Percentiles rank a stretch among this genome's conserved stretches.
Evolutionary conservation across 1,284 basidiomycete genomes (phyloP).

Genomic region (Sporisorium exsertum): DNA sequence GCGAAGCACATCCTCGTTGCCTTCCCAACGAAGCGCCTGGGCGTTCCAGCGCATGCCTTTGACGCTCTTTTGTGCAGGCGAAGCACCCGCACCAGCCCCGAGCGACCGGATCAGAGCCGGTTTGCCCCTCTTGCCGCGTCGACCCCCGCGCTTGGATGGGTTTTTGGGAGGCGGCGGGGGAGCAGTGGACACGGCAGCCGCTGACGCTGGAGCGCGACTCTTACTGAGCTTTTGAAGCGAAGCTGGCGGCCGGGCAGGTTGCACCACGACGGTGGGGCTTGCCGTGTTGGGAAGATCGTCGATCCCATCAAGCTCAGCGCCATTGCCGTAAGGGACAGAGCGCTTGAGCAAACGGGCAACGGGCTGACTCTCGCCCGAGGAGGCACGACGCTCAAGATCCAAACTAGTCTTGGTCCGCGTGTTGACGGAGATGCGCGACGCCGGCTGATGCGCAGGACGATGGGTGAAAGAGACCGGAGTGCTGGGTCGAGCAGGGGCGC

Average conservation of each 20-base stretch:
- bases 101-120: conserved; percentile 56
- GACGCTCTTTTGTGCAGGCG: conserved; percentile 39
- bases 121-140: conserved; percentile 71
- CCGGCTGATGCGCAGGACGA: conserved; percentile 17
- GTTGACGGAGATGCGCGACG: conserved; percentile 35
- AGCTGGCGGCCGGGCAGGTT: conserved; percentile 10
- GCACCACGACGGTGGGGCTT: conserved; percentile 70
- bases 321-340: conserved; percentile 88
- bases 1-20: conserved; percentile 87
- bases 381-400: conserved; percentile 19
- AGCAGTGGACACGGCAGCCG: not conserved
- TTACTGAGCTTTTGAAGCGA: conserved; percentile 71
- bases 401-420: conserved; percentile 22
- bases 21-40: conserved; percentile 88
- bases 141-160: conserved; percentile 28
- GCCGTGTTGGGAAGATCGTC: conserved; percentile 82
- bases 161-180: not conserved
- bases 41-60: conserved; percentile 96
- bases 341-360: conserved; percentile 77
- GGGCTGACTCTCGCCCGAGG: conserved; percentile 23
- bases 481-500: conserved; percentile 41
- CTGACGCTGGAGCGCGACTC: conserved; percentile 64
- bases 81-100: conserved; percentile 32
- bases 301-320: conserved; percentile 89
- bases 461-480: conserved; percentile 31